Percentiles rank a stretch among this genome's conserved stretches.
Evolutionary conservation across 1,284 basidiomycete species (phyloP).

Genomic region (Austroboletus novae-zelandiae): DNA sequence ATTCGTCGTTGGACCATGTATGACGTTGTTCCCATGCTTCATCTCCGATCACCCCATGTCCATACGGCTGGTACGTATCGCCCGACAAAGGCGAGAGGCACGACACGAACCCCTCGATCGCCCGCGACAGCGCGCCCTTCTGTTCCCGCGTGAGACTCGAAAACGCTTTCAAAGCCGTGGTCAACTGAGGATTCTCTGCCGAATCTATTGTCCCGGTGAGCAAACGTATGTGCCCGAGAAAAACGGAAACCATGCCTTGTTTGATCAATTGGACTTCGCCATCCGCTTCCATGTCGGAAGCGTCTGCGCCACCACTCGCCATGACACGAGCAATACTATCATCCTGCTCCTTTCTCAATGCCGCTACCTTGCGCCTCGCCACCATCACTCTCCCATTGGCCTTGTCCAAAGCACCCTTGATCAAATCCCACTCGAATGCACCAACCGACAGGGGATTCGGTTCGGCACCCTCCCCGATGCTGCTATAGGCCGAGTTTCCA

Average conservation of each 20-base stretch:
- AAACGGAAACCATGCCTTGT: constrained; percentile 18
- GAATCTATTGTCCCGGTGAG: constrained; percentile 40
- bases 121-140: constrained; percentile 61
- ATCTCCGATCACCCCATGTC: constrained; percentile 52
- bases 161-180: constrained; percentile 69
- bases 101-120: constrained; percentile 70
- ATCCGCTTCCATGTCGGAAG: constrained; percentile 66
- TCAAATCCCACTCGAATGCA: constrained; percentile 78
- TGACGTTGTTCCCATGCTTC: constrained; percentile 67
- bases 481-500: constrained; percentile 37
- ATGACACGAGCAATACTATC: constrained; percentile 74
- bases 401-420: constrained; percentile 83
- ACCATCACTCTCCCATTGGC: constrained; percentile 82
- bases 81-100: constrained; percentile 48
- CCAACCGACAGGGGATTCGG: constrained; percentile 44
- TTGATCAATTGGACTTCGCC: constrained; percentile 51
- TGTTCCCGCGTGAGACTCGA: constrained; percentile 71
- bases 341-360: constrained; percentile 83
- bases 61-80: constrained; percentile 40
- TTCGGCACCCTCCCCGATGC: constrained; percentile 23
- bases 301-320: constrained; percentile 50
- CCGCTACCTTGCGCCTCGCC: constrained; percentile 68
- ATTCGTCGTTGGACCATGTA: constrained; percentile 67
- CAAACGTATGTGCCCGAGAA: background rate
- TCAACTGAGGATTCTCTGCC: constrained; percentile 64